These are phyloP conservation scores for Domatiomyces catenatus DNA, from an alignment of 2,329 filamentous ascomycete species.

Conservation along the genomic window DNA sequence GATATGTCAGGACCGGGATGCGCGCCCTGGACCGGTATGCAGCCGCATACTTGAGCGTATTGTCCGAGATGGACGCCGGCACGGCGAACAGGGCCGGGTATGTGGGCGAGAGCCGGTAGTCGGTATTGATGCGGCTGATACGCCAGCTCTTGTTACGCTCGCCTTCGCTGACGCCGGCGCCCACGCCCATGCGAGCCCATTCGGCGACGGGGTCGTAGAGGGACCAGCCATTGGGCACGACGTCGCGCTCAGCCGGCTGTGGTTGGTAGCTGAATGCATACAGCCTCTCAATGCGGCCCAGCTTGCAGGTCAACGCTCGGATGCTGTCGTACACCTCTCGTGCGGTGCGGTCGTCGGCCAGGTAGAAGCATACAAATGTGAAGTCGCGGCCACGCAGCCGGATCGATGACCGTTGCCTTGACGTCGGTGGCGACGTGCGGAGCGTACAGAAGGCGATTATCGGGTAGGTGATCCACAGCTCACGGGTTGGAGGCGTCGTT, in stretches of 20 bases:
- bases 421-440: conserved; percentile 54
- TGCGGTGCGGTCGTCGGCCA: conserved; percentile 53
- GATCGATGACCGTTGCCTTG: conserved; percentile 62
- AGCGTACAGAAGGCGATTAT: conserved; percentile 72
- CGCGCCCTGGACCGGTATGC: conserved; percentile 76
- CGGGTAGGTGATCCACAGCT: conserved; percentile 89
- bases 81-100: conserved; percentile 78
- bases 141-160: conserved; percentile 71
- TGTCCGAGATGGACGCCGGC: conserved; percentile 84
- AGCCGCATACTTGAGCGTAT: conserved; percentile 82
- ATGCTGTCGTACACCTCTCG: conserved; percentile 81
- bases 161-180: conserved; percentile 43
- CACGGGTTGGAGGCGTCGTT: conserved; percentile 32
- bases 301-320: conserved; percentile 60
- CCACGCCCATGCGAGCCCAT: conserved; percentile 71
- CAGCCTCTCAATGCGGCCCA: conserved; percentile 71
- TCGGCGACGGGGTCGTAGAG: conserved; percentile 76
- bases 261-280: conserved; percentile 81
- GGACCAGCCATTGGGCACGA: conserved; percentile 55
- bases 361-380: conserved; percentile 82
- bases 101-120: conserved; percentile 83
- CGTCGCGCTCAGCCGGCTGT: conserved; percentile 52
- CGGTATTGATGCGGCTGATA: conserved; percentile 73
- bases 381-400: conserved; percentile 86
- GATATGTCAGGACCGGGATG: conserved; percentile 79